phyloP scores from a whole-genome alignment of 2,329 filamentous ascomycete species.

The Apiospora malaysiana region DNA sequence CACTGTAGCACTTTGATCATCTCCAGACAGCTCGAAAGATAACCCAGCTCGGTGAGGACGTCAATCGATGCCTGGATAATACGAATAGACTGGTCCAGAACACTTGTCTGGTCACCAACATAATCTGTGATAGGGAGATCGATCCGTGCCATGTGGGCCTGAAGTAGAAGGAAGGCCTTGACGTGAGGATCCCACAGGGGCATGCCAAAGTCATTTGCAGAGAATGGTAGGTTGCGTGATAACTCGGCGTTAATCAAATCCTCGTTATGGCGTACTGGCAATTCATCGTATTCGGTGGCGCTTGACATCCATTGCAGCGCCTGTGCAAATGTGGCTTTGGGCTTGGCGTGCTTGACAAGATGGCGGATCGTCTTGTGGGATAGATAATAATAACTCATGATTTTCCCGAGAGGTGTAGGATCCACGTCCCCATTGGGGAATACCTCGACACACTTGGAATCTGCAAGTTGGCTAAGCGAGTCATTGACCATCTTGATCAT shows the following conservation, averaged over 20 bases:
- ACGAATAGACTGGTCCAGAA: constrained; percentile 95
- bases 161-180: constrained; percentile 91
- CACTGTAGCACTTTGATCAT: constrained; percentile 89
- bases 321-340: constrained; percentile 78
- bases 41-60: constrained; percentile 87
- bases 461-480: constrained; percentile 80
- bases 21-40: constrained; percentile 75
- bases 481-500: constrained; percentile 93
- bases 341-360: constrained; percentile 77
- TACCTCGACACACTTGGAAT: constrained; percentile 83
- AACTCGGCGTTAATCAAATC: constrained; percentile 95
- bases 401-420: constrained; percentile 90
- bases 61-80: constrained; percentile 96
- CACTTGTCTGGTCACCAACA: constrained; percentile 87
- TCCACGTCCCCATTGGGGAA: constrained; percentile 90
- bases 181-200: constrained; percentile 99
- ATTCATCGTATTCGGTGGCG: constrained; percentile 95
- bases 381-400: constrained; percentile 99
- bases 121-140: constrained; percentile 96
- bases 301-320: constrained; percentile 90
- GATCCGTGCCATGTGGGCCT: constrained; percentile 93
- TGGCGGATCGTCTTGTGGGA: constrained; percentile 94
- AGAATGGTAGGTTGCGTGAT: constrained; percentile 76
- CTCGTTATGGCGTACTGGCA: constrained; percentile 97
- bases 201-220: constrained; percentile 66